These are phyloP conservation scores for Ceratobasidium sp. DNA, from an alignment of 1,284 basidiomycete genomes.

Conservation along the genomic window DNA sequence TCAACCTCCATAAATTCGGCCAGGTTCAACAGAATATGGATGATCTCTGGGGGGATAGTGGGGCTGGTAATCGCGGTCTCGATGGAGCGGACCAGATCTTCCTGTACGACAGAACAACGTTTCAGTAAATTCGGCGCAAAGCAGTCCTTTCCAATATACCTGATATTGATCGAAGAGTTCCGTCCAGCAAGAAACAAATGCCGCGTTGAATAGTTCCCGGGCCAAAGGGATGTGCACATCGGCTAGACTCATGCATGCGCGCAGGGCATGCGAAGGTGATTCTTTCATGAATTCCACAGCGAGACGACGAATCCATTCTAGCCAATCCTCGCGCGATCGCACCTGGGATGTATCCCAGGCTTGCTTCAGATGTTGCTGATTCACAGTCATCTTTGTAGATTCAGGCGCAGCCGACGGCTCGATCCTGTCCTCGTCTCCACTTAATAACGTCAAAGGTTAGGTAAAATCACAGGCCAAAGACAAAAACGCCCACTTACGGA, in stretches of 20 bases:
- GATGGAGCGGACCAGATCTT: slow-evolving; percentile 90
- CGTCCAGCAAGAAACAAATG: slow-evolving; percentile 97
- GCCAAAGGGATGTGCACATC: slow-evolving; percentile 91
- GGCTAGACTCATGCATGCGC: slow-evolving; percentile 93
- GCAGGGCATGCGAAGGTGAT: slow-evolving; percentile 94
- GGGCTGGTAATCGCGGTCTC: slow-evolving; percentile 84
- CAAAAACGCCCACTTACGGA: slow-evolving; percentile 36
- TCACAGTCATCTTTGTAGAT: slow-evolving; percentile 88
- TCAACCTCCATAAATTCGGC: slow-evolving; percentile 99
- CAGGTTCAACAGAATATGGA: slow-evolving; percentile 93
- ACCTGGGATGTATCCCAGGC: slow-evolving; percentile 93
- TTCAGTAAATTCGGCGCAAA: slow-evolving; percentile 23
- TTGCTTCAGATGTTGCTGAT: slow-evolving; percentile 96
- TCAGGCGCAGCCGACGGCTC: slow-evolving; percentile 77
- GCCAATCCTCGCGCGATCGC: slow-evolving; percentile 87
- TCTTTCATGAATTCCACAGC: slow-evolving; percentile 98
- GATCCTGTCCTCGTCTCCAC: slow-evolving; percentile 64
- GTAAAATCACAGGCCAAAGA: slow-evolving; percentile 23
- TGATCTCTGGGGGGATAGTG: slow-evolving; percentile 84
- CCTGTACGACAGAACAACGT: slow-evolving; percentile 57
- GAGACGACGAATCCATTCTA: slow-evolving; percentile 92
- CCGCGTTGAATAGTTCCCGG: slow-evolving; percentile 96
- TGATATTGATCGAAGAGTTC: slow-evolving; percentile 96
- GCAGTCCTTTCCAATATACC: slow-evolving; percentile 55
- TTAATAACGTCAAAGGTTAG: slow-evolving; percentile 45